These are phyloP conservation scores for Sherardia arvensis DNA, from an alignment of 257 asterid genomes.

Conservation along the genomic window DNA sequence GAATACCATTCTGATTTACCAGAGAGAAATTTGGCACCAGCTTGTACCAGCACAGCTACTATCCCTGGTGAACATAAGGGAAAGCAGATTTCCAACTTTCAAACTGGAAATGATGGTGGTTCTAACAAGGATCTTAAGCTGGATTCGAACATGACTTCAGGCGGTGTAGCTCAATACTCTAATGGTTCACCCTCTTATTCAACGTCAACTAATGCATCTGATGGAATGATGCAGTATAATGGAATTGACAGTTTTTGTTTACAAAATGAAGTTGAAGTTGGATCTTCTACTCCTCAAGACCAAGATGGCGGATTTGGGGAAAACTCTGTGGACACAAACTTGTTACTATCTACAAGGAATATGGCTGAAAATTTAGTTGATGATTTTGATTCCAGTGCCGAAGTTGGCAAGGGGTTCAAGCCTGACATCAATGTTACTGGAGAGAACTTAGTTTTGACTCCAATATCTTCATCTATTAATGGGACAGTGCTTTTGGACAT, in stretches of 20 bases:
- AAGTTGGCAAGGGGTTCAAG: conserved; percentile 35
- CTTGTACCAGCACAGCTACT: conserved; percentile 24
- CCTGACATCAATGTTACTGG: conserved; percentile 14
- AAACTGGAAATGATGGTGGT: conserved; percentile 15
- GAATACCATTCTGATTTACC: conserved; percentile 19
- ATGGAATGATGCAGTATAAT: conserved; percentile 7
- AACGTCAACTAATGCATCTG: conserved; percentile 10
- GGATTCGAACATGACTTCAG: conserved; percentile 12
- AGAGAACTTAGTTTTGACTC: conserved; percentile 13
- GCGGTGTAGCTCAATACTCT: conserved; percentile 10
- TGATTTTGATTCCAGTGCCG: conserved; percentile 18
- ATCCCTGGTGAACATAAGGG: conserved; percentile 16
- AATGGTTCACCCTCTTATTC: conserved; percentile 5
- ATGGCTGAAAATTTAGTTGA: conserved; percentile 19
- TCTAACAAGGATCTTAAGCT: conserved; percentile 36
- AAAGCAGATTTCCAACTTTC: conserved; percentile 16
- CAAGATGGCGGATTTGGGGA: conserved; percentile 10
- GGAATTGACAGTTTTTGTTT: conserved; percentile 20
- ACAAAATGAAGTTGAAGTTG: conserved; percentile 17
- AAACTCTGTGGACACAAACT: conserved; percentile 17
- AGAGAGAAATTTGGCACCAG: conserved; percentile 21
- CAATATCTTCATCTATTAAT: conserved; percentile 7
- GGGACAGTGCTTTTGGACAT: conserved; percentile 13
- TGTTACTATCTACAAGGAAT: conserved; percentile 22
- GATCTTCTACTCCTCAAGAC: conserved; percentile 16